Conservation (phyloP, 2,329 filamentous ascomycete genomes). For the Penicillium sp. region DNA sequence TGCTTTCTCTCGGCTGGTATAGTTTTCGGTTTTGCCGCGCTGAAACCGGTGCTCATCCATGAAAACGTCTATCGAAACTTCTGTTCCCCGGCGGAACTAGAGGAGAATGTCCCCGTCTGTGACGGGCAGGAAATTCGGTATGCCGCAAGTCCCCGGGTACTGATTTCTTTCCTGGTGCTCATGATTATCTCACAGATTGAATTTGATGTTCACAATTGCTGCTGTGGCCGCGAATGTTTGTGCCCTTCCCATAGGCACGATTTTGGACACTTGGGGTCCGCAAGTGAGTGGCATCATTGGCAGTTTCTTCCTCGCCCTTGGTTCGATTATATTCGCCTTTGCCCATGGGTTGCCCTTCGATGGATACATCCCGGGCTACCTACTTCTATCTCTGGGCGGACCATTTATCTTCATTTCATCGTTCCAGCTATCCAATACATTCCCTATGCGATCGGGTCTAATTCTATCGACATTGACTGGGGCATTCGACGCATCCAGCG, state of each 20-base stretch:
- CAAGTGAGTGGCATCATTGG: conserved; percentile 75
- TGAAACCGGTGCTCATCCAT: conserved; percentile 78
- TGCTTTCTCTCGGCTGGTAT: conserved; percentile 79
- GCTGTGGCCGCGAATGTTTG: conserved; percentile 87
- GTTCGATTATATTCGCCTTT: conserved; percentile 74
- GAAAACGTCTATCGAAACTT: conserved; percentile 72
- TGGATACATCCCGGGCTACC: conserved; percentile 73
- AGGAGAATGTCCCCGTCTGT: conserved; percentile 55
- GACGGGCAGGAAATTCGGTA: conserved; percentile 60
- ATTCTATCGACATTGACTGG: conserved; percentile 80
- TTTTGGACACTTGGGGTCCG: conserved; percentile 82
- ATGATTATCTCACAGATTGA: conserved; percentile 56
- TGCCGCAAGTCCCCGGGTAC: neutral
- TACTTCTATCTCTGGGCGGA: conserved; percentile 76
- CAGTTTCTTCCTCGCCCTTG: conserved; percentile 68
- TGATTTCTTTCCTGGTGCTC: neutral
- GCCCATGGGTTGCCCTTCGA: conserved; percentile 70
- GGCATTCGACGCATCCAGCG: conserved; percentile 81
- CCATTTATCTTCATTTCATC: conserved; percentile 82
- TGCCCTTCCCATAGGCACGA: conserved; percentile 80
- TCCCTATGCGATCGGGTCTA: conserved; percentile 75
- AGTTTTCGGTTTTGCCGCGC: conserved; percentile 81
- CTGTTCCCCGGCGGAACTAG: conserved; percentile 60
- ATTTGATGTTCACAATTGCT: conserved; percentile 89
- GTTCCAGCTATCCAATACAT: conserved; percentile 84